Conservation (phyloP, 2,329 filamentous ascomycete genomes). For the Sclerotinia spermophila region DNA sequence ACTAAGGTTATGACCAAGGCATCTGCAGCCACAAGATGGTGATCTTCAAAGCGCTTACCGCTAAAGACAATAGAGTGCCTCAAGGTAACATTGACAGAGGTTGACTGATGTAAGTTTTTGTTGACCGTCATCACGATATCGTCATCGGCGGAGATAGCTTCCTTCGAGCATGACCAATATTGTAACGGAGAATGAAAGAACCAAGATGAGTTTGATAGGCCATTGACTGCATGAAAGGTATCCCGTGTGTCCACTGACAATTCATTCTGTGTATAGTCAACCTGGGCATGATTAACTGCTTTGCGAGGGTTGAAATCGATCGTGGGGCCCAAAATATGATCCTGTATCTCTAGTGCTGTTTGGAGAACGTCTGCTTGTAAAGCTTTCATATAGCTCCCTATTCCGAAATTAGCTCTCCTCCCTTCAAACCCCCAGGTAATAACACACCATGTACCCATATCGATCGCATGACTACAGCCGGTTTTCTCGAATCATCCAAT, state of each 20-base stretch:
- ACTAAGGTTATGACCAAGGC: conserved; percentile 75
- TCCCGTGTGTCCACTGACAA: conserved; percentile 45
- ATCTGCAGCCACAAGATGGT: conserved; percentile 66
- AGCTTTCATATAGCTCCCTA: conserved; percentile 68
- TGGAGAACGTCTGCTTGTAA: conserved; percentile 62
- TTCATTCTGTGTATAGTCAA: conserved; percentile 25
- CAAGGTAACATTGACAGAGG: conserved; percentile 69
- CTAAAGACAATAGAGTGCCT: conserved; percentile 78
- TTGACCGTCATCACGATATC: conserved; percentile 70
- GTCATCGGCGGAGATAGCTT: conserved; percentile 54
- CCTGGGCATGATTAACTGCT: conserved; percentile 22
- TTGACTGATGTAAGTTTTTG: conserved; percentile 55
- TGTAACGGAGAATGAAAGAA: conserved; percentile 79
- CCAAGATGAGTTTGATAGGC: conserved; percentile 62
- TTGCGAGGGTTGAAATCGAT: conserved; percentile 51
- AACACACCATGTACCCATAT: conserved; percentile 69
- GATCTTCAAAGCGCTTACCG: conserved; percentile 70
- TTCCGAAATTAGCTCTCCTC: conserved; percentile 19
- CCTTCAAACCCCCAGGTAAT: background rate
- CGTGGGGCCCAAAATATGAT: conserved; percentile 62
- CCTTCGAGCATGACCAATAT: conserved; percentile 70
- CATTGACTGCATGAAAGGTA: conserved; percentile 56
- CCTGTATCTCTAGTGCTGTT: conserved; percentile 65
- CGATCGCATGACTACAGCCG: conserved; percentile 78
- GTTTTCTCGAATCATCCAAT: conserved; percentile 43